Base-by-base conservation (phyloP, 108 stramenopile species). In the Nitzschia inconspicua region DNA sequence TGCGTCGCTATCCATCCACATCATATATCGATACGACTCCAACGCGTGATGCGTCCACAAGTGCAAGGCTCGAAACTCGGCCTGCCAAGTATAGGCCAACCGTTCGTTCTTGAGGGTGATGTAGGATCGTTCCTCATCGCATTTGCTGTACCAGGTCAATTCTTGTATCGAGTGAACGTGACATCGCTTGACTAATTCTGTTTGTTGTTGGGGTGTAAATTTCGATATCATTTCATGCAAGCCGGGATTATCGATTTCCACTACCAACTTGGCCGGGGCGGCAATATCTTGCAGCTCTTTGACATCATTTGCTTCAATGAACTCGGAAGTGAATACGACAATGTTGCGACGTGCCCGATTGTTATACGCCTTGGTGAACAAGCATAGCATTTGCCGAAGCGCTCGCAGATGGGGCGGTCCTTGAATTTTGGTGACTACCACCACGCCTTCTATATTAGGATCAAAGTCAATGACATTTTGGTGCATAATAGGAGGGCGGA, bases 381-480 rank as follows among this genome's bases (percentile, higher is more conserved):
- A 46, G 37, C 80, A 82, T 14, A 82, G 36, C 36, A 56, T 52
- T 67, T 77, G 76, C 18, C 39, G 51, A 25, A 66, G 23, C 0
- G 22, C 23, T 10, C 37, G 22, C 1, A 60, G 25, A n/a, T 64
- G 35, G 11, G 36, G 14, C 0, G 30, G 52, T 19, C 70, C 73
- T 40, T 75, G 74, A 29, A 80, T 75, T 39, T 80, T 80, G 37
- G 75, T 70, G 1, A 51, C 79, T n/a, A n/a, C n/a, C 60, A 80
- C 72, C 3, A 80, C 74, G 0, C 26, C 66, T 34, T n/a, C 22
- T 18, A 29, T 26, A 13, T 3, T 44, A 18, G 40, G 0, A 58
- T 58, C 57, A 23, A 44, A 42, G 22, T 58, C 53, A 4, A 4
- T 18, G 3, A 28, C 37, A 3, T 18, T 31, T 11, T 25, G 34